Evolutionary conservation across 768 basidiomycete species (phyloP).

Genomic region (Leccinum olivaceopallidum): DNA sequence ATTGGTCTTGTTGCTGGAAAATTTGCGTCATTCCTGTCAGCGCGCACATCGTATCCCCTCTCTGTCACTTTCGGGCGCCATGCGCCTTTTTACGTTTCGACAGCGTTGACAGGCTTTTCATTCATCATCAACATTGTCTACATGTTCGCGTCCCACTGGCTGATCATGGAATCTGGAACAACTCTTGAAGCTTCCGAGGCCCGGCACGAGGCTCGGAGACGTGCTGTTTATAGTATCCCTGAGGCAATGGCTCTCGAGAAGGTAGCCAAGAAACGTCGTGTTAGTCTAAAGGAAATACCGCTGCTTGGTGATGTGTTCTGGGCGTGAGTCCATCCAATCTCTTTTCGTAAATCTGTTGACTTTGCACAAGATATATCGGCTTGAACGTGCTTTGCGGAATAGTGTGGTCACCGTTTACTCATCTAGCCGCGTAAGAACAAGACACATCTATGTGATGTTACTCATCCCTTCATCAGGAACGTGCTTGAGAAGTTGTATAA

Average conservation of each 20-base stretch:
- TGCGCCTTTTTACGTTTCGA: conserved; percentile 74
- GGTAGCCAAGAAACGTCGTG: conserved; percentile 65
- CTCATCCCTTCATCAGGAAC: conserved; percentile 46
- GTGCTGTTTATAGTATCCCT: conserved; percentile 44
- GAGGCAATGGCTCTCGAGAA: conserved; percentile 64
- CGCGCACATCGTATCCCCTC: conserved; percentile 76
- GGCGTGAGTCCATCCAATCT: conserved; percentile 49
- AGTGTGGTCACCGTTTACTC: conserved; percentile 78
- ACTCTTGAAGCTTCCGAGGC: conserved; percentile 67
- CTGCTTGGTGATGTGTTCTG: conserved; percentile 77
- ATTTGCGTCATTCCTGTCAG: conserved; percentile 72
- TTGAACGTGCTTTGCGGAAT: conserved; percentile 76
- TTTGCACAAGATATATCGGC: conserved; percentile 57
- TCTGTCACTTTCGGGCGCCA: conserved; percentile 63
- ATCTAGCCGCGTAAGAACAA: conserved; percentile 64
- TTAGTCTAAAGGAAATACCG: conserved; percentile 59
- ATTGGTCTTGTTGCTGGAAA: conserved; percentile 85
- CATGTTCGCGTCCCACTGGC: conserved; percentile 61
- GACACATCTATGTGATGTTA: background rate
- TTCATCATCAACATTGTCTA: conserved; percentile 71
- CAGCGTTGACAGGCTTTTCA: conserved; percentile 61
- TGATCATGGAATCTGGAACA: conserved; percentile 58
- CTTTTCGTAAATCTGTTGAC: conserved; percentile 6
- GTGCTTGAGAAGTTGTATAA: conserved; percentile 69
- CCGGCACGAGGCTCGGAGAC: conserved; percentile 51